Base-by-base conservation (phyloP, 164 flowering plant genomes). In the Stephania cephalantha region DNA sequence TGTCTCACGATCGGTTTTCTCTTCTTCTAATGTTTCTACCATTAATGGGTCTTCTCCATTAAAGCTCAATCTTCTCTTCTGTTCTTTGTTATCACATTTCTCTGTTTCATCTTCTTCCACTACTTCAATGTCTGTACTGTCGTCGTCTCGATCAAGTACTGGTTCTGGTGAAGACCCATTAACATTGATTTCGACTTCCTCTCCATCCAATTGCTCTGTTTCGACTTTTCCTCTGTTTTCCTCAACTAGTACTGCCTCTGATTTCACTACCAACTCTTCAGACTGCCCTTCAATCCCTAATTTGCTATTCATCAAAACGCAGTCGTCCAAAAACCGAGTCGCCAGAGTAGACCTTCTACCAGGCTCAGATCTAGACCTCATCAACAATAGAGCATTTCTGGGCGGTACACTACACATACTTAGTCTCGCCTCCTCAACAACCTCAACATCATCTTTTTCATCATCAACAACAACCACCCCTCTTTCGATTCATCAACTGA, bases 301-400 rank as follows among this genome's bases (percentile, higher is more conserved):
- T 35, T 77, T 80, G 7, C 74, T 82, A 44, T 78, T 71, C 0
- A 71, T 71, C 0, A 71, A 71, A 20, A 72, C 77, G 17, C 90
- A 82, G 7, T 88, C 74, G n/a, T 90, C 94, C 89, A 93, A 91
- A 52, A 89, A 87, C 10, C 85, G 80, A 66, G 82, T 88, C 31
- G 94, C 86, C n/a, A 90, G 89, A 44, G 93, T 85, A 52, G 95
- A 86, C 87, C 86, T 88, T 73, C 86, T 85, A 29, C 88, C 78
- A 29, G 98, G 98, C 79, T 90, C 97, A 82, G 98, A 95, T 90
- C 97, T 88, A 48, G 97, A 89, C 78, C 97, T 88, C 98, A 95
- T 95, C 81, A 95, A 71, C 79, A 91, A 79, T 69, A 95, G 78
- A 50, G 98, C 98, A 81, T 95, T 95, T 82, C 86, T 93, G 0